Conservation (phyloP, 371 early-diverging fungal genomes). For the Mortierella sp. region DNA sequence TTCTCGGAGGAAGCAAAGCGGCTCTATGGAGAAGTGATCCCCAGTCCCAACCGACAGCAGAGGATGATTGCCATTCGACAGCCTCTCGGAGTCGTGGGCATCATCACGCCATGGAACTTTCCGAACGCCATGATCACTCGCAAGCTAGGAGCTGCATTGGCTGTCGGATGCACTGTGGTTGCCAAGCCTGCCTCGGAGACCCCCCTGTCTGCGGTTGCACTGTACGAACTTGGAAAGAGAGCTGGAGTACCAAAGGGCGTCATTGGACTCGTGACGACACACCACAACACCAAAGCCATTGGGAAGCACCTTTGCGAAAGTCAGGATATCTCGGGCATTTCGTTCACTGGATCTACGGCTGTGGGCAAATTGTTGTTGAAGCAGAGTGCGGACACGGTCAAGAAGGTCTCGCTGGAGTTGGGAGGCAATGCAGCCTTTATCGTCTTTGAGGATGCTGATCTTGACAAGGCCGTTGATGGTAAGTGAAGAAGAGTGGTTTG, state of each 20-base stretch:
- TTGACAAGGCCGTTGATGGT: constrained; percentile 68
- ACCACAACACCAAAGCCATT: constrained; percentile 71
- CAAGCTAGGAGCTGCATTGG: constrained; percentile 86
- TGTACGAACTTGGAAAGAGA: constrained; percentile 80
- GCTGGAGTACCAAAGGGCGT: constrained; percentile 94
- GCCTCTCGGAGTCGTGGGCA: constrained; percentile 88
- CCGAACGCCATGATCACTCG: constrained; percentile 94
- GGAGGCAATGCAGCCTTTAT: constrained; percentile 94
- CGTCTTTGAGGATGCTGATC: constrained; percentile 84
- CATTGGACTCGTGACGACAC: constrained; percentile 82
- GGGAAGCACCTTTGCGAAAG: constrained; percentile 80
- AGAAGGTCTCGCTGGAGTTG: constrained; percentile 84
- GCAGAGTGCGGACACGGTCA: constrained; percentile 81
- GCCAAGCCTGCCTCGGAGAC: constrained; percentile 87
- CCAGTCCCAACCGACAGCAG: constrained; percentile 66
- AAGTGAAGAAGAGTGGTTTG: background rate
- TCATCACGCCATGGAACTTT: constrained; percentile 97
- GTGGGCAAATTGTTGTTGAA: constrained; percentile 82
- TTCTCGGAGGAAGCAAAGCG: constrained; percentile 90
- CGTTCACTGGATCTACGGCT: constrained; percentile 86
- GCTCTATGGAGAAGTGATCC: constrained; percentile 85
- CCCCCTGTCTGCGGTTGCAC: constrained; percentile 85
- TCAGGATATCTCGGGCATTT: constrained; percentile 76
- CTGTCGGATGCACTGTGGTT: constrained; percentile 84
- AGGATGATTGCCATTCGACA: constrained; percentile 82